Percentiles rank a stretch among this genome's conserved stretches.
These are phyloP conservation scores for Xylaria longipes DNA, from an alignment of 495 filamentous ascomycete genomes.

Conservation along the genomic window DNA sequence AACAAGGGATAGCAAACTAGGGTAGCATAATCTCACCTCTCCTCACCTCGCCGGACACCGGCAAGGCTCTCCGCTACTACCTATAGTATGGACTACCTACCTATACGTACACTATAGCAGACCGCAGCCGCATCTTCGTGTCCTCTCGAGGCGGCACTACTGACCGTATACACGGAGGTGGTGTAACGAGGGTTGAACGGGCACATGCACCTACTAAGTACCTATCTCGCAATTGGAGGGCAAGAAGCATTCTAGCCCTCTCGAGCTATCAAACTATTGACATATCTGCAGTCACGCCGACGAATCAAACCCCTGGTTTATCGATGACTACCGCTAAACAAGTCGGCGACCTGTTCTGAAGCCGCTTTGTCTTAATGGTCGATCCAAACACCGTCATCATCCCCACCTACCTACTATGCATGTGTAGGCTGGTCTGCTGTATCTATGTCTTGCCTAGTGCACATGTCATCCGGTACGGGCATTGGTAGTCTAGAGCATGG, in stretches of 20 bases:
- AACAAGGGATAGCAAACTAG: constrained; percentile 4
- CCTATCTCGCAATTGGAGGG: neutral
- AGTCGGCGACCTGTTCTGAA: constrained; percentile 18
- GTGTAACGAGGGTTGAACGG: neutral
- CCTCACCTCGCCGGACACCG: neutral
- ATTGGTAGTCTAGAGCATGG: neutral
- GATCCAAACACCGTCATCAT: neutral
- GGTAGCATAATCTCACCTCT: constrained; percentile 3
- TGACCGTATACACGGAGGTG: neutral
- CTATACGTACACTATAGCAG: neutral
- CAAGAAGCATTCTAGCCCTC: neutral
- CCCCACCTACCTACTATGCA: neutral
- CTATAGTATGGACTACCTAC: neutral
- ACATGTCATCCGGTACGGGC: neutral
- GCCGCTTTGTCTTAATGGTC: neutral
- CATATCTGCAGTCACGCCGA: neutral
- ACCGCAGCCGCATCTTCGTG: neutral
- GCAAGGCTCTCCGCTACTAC: neutral
- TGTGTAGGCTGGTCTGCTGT: neutral
- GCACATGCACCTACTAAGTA: neutral
- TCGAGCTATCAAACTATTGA: constrained; percentile 14
- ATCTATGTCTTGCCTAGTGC: neutral
- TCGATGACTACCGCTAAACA: constrained; percentile 1
- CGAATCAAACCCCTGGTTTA: constrained; percentile 12
- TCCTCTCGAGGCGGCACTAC: neutral